Base-by-base conservation (phyloP, 192 early-diverging fungal genomes). In the Coemansia furcata region DNA sequence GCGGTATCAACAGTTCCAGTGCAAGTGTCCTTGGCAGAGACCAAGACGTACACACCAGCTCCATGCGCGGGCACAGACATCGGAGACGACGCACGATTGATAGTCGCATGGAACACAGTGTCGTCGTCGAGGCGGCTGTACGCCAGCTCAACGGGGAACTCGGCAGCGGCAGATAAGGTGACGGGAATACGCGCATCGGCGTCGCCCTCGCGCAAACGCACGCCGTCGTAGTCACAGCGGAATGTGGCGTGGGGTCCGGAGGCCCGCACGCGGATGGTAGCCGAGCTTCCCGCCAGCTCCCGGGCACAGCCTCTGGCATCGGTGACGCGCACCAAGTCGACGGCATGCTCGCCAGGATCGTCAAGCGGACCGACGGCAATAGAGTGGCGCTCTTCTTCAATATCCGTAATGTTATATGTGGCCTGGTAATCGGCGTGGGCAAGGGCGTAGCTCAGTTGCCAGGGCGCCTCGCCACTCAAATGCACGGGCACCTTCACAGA, bases 401-500 rank as follows among this genome's bases (percentile, higher is more conserved):
- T 75, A 9, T 40, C 73, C 17, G 54, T 30, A 4, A 73, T 61
- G 4, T 71, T 76, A 29, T 47, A 30, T 2, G 67, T 30, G 3
- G 37, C 58, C 17, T 69, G 67, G 6, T 65, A 65, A 49, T 59
- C 52, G 33, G 69, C 73, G 52, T 83, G 64, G 0, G 72, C 68
- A 4, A 83, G 44, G 32, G 67, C 63, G 68, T 78, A 83, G 3
- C 59, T 71, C 39, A 88, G 71, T 47, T 82, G 67, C 79, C 77
- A 89, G 5, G 87, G 85, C 2, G 66, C 83, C 38, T 81, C 71
- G 29, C 87, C 89, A 42, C 81, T 67, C 55, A 90, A 74, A 3
- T 60, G 47, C 59, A 90, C 73, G 2, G 80, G 82, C 6, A 88
- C 64, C 43, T 66, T 62, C 4, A 73, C 57, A 1, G 52, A 49